Conservation (phyloP, 139 green algal genomes). For the Chlorella ohadii region DNA sequence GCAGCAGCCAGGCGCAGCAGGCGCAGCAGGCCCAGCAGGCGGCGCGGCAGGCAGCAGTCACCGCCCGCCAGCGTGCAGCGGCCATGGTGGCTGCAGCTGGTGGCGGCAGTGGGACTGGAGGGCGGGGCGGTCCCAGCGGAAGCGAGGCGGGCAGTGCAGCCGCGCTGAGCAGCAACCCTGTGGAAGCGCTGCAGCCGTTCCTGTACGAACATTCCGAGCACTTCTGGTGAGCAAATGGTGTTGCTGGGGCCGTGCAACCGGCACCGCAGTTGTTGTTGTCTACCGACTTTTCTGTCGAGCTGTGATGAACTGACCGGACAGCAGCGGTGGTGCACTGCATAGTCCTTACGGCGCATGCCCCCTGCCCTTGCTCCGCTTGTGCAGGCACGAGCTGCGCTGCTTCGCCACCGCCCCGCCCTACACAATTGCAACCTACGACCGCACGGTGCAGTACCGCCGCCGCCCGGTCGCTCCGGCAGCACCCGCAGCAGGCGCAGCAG, state of each 20-base stretch:
- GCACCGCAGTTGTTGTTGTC: too few relatives aligned
- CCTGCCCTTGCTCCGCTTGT: too few relatives aligned
- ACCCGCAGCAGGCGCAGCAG: neutral
- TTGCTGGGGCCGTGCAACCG: too few relatives aligned
- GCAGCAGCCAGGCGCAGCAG: neutral
- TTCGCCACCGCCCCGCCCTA: conserved; percentile 19
- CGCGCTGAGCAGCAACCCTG: conserved; percentile 2
- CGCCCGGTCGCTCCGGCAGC: neutral
- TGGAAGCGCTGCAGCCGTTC: conserved; percentile 38
- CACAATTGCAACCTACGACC: conserved; percentile 3
- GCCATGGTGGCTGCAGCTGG: conserved; percentile 7
- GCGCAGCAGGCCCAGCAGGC: neutral
- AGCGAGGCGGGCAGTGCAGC: neutral
- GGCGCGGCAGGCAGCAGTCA: neutral
- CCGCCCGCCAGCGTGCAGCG: neutral
- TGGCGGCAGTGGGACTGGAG: neutral
- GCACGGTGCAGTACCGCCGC: neutral
- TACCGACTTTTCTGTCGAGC: too few relatives aligned
- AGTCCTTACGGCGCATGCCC: too few relatives aligned
- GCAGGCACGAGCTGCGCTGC: conserved; percentile 45
- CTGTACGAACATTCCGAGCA: conserved; percentile 23
- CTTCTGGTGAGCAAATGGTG: conserved; percentile 36
- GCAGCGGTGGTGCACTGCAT: too few relatives aligned
- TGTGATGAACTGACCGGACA: too few relatives aligned
- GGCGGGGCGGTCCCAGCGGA: neutral